phyloP scores from a whole-genome alignment of 306 rosid species.

The Dryas alaskensis region DNA sequence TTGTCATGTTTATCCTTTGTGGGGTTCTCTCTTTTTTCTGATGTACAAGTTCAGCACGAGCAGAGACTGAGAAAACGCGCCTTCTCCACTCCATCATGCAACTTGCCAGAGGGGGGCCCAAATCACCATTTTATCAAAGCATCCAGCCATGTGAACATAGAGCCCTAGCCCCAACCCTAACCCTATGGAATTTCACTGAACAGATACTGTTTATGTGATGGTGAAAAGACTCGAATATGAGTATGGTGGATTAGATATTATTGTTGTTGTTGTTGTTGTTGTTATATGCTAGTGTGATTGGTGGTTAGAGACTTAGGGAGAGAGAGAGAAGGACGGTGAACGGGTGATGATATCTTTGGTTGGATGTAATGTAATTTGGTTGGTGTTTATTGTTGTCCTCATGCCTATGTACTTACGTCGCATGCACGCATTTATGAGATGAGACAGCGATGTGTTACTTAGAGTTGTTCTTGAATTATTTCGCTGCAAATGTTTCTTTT shows the following conservation, averaged over 20 bases:
- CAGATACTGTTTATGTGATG: neutral
- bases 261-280: neutral
- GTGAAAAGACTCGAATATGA: conserved; percentile 1
- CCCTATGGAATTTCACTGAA: no score
- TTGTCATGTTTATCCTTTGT: conserved; percentile 47
- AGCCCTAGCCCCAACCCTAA: no score
- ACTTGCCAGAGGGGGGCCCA: conserved; percentile 11
- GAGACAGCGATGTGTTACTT: conserved; percentile 46
- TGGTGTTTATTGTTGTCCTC: conserved; percentile 51
- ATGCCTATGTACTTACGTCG: conserved; percentile 54
- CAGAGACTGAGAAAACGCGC: conserved; percentile 12
- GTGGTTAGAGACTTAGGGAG: no score
- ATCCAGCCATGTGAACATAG: no score
- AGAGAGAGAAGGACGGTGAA: no score
- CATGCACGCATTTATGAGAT: conserved; percentile 72
- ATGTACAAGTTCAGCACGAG: conserved; percentile 47
- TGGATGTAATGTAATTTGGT: conserved; percentile 41
- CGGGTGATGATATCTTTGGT: conserved; percentile 25
- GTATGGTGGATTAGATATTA: conserved; percentile 16
- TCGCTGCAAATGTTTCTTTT: conserved; percentile 3
- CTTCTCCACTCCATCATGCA: conserved; percentile 39
- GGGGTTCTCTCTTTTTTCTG: conserved; percentile 40
- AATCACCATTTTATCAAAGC: neutral
- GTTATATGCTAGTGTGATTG: neutral
- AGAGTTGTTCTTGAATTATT: neutral